A percentile compares a stretch with the other conserved stretches of the same genome.
Evolutionary conservation across 106 monocot species (phyloP).

Genomic region (Alisma plantagoaquatica): DNA sequence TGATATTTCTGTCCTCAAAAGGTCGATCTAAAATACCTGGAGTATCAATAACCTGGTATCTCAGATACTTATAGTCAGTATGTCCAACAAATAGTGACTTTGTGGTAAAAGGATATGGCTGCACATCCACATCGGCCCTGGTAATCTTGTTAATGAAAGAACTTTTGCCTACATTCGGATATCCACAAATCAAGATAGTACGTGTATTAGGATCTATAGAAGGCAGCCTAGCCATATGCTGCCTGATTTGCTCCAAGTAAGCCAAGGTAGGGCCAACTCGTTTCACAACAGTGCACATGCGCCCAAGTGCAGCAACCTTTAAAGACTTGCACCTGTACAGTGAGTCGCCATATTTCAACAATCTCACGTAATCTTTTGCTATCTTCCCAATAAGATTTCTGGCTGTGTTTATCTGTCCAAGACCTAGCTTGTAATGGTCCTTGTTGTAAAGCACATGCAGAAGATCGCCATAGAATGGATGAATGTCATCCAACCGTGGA

Average conservation of each 20-base stretch:
- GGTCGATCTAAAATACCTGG: slow-evolving; percentile 92
- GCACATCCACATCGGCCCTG: slow-evolving; percentile 95
- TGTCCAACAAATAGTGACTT: slow-evolving; percentile 95
- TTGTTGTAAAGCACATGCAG: slow-evolving; percentile 90
- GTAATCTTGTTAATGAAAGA: slow-evolving; percentile 94
- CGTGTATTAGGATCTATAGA: slow-evolving; percentile 96
- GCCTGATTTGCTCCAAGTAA: slow-evolving; percentile 85
- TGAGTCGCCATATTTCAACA: slow-evolving; percentile 95
- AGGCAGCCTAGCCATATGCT: slow-evolving; percentile 95
- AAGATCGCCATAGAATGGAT: slow-evolving; percentile 93
- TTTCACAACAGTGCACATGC: slow-evolving; percentile 83
- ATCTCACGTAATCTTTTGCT: slow-evolving; percentile 73
- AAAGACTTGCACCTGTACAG: slow-evolving; percentile 90
- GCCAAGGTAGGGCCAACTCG: slow-evolving; percentile 81
- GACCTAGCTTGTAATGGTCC: slow-evolving; percentile 96
- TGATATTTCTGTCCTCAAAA: slow-evolving; percentile 91
- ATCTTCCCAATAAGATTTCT: slow-evolving; percentile 79
- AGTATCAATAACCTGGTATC: slow-evolving; percentile 98
- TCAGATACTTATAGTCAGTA: slow-evolving; percentile 92
- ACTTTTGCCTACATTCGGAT: slow-evolving; percentile 98
- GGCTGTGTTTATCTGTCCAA: slow-evolving; percentile 92
- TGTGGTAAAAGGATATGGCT: slow-evolving; percentile 96
- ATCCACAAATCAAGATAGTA: slow-evolving; percentile 87
- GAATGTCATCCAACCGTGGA: slow-evolving; percentile 75
- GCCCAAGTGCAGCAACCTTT: slow-evolving; percentile 91